Evolutionary conservation across 2,329 filamentous ascomycete species (phyloP), one percentile per base, ranked within the genome.

Genomic region (Aspergillus sp.): DNA sequence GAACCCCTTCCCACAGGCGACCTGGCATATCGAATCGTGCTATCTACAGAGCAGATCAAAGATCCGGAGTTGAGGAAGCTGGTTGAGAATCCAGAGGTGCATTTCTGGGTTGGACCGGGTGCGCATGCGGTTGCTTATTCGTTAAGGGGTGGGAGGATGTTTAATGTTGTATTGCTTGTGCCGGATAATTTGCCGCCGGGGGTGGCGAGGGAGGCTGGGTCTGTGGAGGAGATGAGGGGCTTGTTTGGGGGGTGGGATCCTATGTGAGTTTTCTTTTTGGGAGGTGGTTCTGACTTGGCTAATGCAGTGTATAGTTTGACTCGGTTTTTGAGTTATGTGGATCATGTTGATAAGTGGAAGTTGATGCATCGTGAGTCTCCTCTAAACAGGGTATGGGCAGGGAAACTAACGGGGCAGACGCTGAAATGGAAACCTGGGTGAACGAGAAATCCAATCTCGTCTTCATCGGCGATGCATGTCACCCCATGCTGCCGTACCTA

Each of bases 311-410:
- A 65, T 39, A 65, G 62, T 7, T 44, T 65, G 19, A 74, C 64
- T 19, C 59, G 62, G 13, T 71, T 77, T 42, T 61, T 77, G 10
- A 64, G 67, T 3, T 72, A 75, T 39, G 81, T 85, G 0, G 74
- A 78, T 33, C 73, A 66, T 1, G 81, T 86, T 0, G 77, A 82
- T 35, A 87, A 86, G 62, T 88, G 84, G 85, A 84, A 81, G 59
- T 62, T 88, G 30, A 61, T 86, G 79, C 74, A 80, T 38, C 57
- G 55, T 52, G 30, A 41, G 49, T 42, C 0, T 13, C 13, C 38
- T 37, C 23, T 20, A 9, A 37, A 20, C 17, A 17, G 33, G 22
- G 9, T 46, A 54, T 7, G 46, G 10, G 20, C 19, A 12, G 7
- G 37, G 22, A 37, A 7, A 17, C 2, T 35, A 5, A n/a, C 2